Percentiles rank a stretch among this genome's conserved stretches.
Evolutionary conservation across 1,139 yeast genomes (phyloP).

Genomic region (Citeromyces siamensis): DNA sequence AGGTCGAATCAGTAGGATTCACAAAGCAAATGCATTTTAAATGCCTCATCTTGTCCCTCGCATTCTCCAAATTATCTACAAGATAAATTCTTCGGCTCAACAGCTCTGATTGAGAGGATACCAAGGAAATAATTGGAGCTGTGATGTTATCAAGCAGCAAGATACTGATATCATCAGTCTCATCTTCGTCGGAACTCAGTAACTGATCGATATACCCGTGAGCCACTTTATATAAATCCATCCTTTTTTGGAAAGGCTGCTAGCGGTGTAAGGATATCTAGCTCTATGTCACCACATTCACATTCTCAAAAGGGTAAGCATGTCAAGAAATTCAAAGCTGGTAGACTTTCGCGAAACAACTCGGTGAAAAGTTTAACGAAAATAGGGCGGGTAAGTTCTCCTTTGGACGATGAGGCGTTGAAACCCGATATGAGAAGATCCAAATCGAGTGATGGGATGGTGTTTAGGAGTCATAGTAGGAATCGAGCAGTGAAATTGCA

Average conservation of each 20-base stretch:
- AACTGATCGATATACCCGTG: conserved; percentile 36
- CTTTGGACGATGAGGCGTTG: conserved; percentile 10
- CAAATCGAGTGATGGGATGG: conserved; percentile 15
- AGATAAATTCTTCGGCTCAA: conserved; percentile 73
- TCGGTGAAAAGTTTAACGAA: conserved; percentile 17
- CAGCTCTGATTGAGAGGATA: conserved; percentile 77
- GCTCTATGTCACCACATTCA: neutral
- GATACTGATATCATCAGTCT: conserved; percentile 34
- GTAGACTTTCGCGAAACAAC: conserved; percentile 15
- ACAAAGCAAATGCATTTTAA: conserved; percentile 72
- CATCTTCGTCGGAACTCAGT: conserved; percentile 17
- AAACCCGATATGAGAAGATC: conserved; percentile 16
- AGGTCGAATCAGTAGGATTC: conserved; percentile 58
- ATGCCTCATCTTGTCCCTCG: conserved; percentile 73
- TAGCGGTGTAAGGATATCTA: conserved; percentile 1
- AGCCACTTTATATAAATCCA: conserved; percentile 42
- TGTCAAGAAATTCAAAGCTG: conserved; percentile 18
- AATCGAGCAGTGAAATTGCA: conserved; percentile 10
- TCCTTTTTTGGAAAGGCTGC: conserved; percentile 12
- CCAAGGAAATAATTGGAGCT: conserved; percentile 72
- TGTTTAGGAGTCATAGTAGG: conserved; percentile 6
- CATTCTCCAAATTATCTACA: conserved; percentile 59
- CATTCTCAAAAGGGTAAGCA: neutral
- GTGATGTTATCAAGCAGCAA: conserved; percentile 71
- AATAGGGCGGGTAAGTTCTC: conserved; percentile 15